These are phyloP conservation scores for Sugiyamaella neomexicana DNA, from an alignment of 1,139 yeast genomes.

Conservation along the genomic window DNA sequence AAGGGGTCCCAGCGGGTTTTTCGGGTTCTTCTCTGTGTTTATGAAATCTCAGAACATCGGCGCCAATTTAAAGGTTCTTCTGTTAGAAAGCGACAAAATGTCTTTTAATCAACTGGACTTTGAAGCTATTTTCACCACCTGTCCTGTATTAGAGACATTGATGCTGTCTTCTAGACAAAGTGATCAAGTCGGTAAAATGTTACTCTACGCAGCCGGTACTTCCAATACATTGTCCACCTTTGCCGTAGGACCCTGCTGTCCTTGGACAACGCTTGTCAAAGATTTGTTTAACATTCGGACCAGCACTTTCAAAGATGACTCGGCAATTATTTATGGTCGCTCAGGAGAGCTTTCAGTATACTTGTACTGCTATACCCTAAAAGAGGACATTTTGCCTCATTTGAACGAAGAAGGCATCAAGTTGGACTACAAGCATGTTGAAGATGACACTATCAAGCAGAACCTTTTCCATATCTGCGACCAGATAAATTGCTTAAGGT, in stretches of 20 bases:
- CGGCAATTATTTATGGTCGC: background rate
- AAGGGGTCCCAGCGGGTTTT: background rate
- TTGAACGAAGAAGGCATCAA: background rate
- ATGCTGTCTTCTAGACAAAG: constrained; percentile 1
- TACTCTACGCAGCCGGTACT: background rate
- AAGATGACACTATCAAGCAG: background rate
- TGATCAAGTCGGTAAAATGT: constrained; percentile 3
- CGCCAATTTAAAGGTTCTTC: background rate
- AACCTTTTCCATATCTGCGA: background rate
- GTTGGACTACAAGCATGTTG: background rate
- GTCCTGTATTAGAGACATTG: constrained; percentile 1
- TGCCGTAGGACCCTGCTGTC: constrained; percentile 2
- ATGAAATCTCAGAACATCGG: constrained; percentile 1
- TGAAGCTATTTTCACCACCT: background rate
- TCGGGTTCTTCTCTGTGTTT: background rate
- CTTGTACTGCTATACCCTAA: background rate
- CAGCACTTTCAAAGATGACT: background rate
- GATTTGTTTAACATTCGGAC: background rate
- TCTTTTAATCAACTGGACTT: background rate
- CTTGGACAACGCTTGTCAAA: constrained; percentile 1
- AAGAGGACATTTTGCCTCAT: constrained; percentile 1
- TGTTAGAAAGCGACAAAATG: constrained; percentile 1
- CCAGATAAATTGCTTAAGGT: background rate
- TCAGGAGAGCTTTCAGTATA: background rate
- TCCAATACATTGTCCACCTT: constrained; percentile 1